A percentile compares a stretch with the other conserved stretches of the same genome.
These are phyloP conservation scores for Agapanthus africanus DNA, from an alignment of 106 monocot genomes.

Conservation along the genomic window DNA sequence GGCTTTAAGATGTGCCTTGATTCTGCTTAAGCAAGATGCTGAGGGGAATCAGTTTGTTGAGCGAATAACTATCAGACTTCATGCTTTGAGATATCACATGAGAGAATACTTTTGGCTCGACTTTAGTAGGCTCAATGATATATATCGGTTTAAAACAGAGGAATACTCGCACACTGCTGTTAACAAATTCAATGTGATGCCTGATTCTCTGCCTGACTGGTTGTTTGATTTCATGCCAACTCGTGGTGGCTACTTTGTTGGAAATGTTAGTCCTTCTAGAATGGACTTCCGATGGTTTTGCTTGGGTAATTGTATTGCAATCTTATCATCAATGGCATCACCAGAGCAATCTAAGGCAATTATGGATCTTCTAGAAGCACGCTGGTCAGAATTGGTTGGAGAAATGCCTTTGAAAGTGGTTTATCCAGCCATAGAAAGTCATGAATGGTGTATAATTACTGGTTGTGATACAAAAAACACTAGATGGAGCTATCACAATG, in stretches of 20 bases:
- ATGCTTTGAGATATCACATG: constrained; percentile 20
- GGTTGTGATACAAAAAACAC: constrained; percentile 27
- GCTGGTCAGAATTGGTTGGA: constrained; percentile 52
- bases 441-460: constrained; percentile 22
- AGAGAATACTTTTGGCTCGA: constrained; percentile 15
- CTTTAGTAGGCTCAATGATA: constrained; percentile 10
- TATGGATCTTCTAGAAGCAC: constrained; percentile 60
- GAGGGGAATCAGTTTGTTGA: constrained; percentile 6
- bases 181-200: constrained; percentile 19
- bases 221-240: constrained; percentile 20
- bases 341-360: constrained; percentile 52
- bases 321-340: constrained; percentile 49
- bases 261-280: constrained; percentile 18
- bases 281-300: constrained; percentile 20
- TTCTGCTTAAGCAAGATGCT: constrained; percentile 14
- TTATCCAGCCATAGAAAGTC: constrained; percentile 18
- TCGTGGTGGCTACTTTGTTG: constrained; percentile 16
- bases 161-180: constrained; percentile 20
- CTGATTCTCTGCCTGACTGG: constrained; percentile 16
- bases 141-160: constrained; percentile 19
- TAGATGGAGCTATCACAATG: constrained; percentile 27
- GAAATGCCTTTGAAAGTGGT: constrained; percentile 35
- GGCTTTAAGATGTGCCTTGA: constrained; percentile 17
- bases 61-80: constrained; percentile 5
- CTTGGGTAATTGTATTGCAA: constrained; percentile 43